phyloP scores from a whole-genome alignment of 352 stramenopile genomes.

The Phytophthora citrophthora region DNA sequence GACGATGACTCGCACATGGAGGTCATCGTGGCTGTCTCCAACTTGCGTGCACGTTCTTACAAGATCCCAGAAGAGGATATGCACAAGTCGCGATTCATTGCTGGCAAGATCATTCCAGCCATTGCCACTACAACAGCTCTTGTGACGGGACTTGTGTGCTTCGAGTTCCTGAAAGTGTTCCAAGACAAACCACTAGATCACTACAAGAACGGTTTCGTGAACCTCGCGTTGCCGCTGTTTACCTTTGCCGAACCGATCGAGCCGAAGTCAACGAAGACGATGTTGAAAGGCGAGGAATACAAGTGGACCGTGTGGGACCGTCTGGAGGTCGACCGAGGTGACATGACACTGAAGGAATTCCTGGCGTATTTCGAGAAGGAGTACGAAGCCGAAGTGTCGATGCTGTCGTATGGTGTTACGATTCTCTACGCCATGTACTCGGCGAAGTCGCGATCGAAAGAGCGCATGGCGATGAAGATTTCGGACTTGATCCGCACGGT shows the following conservation, averaged over 20 bases:
- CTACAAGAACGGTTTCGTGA: conserved; percentile 99
- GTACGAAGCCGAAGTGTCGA: conserved; percentile 97
- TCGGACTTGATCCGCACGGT: conserved; percentile 95
- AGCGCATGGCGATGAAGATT: conserved; percentile 98
- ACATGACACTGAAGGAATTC: conserved; percentile 97
- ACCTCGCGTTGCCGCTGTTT: conserved; percentile 98
- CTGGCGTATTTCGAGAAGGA: conserved; percentile 95
- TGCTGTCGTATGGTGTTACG: conserved; percentile 97
- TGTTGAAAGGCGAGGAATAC: conserved; percentile 96
- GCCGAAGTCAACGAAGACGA: conserved; percentile 92
- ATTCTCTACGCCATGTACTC: conserved; percentile 92
- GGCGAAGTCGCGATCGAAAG: conserved; percentile 87
- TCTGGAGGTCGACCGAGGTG: conserved; percentile 94
- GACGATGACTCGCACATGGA: conserved; percentile 98
- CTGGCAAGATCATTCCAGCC: conserved; percentile 99
- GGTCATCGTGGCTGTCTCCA: conserved; percentile 97
- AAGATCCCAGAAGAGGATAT: conserved; percentile 98
- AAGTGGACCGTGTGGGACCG: conserved; percentile 98
- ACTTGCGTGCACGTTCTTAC: conserved; percentile 98
- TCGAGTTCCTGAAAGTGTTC: conserved; percentile 98
- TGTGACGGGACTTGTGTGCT: conserved; percentile 98
- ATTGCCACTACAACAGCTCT: conserved; percentile 99
- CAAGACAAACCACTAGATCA: conserved; percentile 91
- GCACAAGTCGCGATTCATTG: conserved; percentile 98
- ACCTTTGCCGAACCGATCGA: conserved; percentile 96